Percentiles rank a stretch among this genome's conserved stretches.
Conservation (phyloP, 1,284 basidiomycete species). For the Sporisorium sorghi region DNA sequence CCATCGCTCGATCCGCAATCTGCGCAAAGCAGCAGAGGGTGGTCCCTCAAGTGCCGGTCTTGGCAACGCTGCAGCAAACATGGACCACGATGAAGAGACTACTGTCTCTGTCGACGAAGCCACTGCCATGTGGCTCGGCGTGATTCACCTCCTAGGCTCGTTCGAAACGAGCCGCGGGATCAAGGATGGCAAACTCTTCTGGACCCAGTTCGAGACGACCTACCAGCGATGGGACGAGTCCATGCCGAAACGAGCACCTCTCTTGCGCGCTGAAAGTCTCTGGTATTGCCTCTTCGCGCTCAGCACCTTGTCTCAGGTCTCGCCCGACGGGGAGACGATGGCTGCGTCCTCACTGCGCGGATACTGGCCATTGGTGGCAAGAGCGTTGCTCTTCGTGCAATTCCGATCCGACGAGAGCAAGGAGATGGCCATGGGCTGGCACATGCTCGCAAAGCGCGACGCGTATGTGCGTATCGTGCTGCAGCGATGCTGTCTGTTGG, state of each 20-base stretch:
- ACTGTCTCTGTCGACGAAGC: constrained; percentile 69
- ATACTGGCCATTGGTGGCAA: constrained; percentile 76
- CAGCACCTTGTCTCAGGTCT: constrained; percentile 83
- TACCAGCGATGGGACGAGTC: constrained; percentile 48
- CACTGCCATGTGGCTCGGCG: constrained; percentile 81
- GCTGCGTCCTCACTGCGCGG: constrained; percentile 73
- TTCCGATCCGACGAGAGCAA: constrained; percentile 74
- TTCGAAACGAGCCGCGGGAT: constrained; percentile 39
- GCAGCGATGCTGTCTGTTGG: constrained; percentile 79
- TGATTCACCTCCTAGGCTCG: constrained; percentile 74
- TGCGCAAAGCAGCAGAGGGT: constrained; percentile 21
- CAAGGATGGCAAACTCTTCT: constrained; percentile 32
- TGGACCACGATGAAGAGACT: constrained; percentile 57
- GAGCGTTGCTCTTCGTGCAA: constrained; percentile 68
- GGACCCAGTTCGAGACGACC: constrained; percentile 54
- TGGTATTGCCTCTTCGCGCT: constrained; percentile 81
- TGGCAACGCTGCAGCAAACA: neutral
- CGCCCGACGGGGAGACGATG: constrained; percentile 73
- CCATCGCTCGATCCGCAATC: constrained; percentile 35
- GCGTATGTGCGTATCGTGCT: constrained; percentile 80
- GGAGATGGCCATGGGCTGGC: constrained; percentile 72
- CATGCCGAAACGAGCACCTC: constrained; percentile 73
- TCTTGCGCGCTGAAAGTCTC: constrained; percentile 71
- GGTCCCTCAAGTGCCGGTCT: neutral
- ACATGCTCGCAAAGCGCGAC: constrained; percentile 77